phyloP scores from a whole-genome alignment of 345 rosid species.

The Combretum micranthum region DNA sequence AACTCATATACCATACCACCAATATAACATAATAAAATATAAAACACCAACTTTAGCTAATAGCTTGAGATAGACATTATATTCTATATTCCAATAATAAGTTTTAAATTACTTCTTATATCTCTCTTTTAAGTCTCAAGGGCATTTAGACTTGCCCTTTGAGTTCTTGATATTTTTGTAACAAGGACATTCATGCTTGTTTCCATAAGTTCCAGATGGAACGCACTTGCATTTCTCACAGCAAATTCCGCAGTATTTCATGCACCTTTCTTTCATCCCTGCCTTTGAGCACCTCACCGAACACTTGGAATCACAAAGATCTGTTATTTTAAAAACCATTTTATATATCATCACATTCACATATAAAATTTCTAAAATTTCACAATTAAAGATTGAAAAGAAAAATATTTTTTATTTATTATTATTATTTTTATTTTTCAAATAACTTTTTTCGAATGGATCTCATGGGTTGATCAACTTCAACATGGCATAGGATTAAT shows the following conservation, averaged over 20 bases:
- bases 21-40: neutral
- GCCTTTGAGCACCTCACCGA: constrained; percentile 67
- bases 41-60: too few species aligned
- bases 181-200: constrained; percentile 78
- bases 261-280: constrained; percentile 51
- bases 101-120: too few species aligned
- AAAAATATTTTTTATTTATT: too few species aligned
- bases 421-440: too few species aligned
- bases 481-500: too few species aligned
- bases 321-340: constrained; percentile 13
- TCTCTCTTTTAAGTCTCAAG: too few species aligned
- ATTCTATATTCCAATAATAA: too few species aligned
- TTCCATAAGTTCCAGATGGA: constrained; percentile 79
- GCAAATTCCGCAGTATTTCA: constrained; percentile 81
- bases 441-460: too few species aligned
- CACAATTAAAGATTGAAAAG: too few species aligned
- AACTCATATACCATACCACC: neutral
- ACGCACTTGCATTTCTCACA: constrained; percentile 77
- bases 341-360: neutral
- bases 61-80: too few species aligned
- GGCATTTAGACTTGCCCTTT: constrained; percentile 71
- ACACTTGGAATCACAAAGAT: constrained; percentile 50
- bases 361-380: too few species aligned
- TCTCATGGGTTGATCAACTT: too few species aligned
- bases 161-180: constrained; percentile 61